Evolutionary conservation across 2,329 filamentous ascomycete species (phyloP), one percentile per base, ranked within the genome.

Genomic region (Aspergillus japonicus): DNA sequence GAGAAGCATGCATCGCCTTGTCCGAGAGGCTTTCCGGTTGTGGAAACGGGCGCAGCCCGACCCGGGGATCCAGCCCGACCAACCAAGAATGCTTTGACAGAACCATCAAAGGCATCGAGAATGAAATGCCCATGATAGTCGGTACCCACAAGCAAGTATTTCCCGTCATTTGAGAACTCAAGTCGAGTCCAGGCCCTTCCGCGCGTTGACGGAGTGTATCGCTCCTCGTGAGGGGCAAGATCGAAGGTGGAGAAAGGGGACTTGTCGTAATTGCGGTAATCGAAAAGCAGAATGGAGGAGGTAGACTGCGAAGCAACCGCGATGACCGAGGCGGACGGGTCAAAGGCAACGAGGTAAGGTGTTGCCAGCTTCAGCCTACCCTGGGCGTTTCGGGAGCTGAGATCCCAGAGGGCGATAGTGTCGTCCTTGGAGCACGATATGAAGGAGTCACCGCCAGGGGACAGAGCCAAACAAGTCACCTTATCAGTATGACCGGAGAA

Each of bases 121-220:
- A 99, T 80, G 70, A 95, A 96, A 75, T 99, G 95, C 0, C 92
- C 92, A 54, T 84, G 84, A 6, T 90, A 91, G 52, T 89, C 91
- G 2, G 94, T 98, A 14, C 90, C 91, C 19, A 99, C 76, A 5
- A 99, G 83, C 51, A 99, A 78, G 61, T 86, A 86, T 71, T 96
- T 96, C 19, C 95, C 95, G 70, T 99, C 95, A 69, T 99, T 99
- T 59, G 91, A 95, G 73, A 99, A 98, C 69, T 96, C 92, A 47
- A 99, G 83, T 67, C 90, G 92, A 1, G 91, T 95, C 95, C 95
- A 99, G 66, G 73, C 76, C 49, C 77, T 71, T 39, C 78, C 78
- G 29, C 78, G 81, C 52, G 77, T 82, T 49, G 78, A 81, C 51
- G 75, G 78, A 44, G 75, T 83, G 62, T 74, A 82, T 68, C 76